A percentile compares a stretch with the other conserved stretches of the same genome.
Conservation (phyloP, 2,329 filamentous ascomycete genomes). For the Celoporthe dispersa region DNA sequence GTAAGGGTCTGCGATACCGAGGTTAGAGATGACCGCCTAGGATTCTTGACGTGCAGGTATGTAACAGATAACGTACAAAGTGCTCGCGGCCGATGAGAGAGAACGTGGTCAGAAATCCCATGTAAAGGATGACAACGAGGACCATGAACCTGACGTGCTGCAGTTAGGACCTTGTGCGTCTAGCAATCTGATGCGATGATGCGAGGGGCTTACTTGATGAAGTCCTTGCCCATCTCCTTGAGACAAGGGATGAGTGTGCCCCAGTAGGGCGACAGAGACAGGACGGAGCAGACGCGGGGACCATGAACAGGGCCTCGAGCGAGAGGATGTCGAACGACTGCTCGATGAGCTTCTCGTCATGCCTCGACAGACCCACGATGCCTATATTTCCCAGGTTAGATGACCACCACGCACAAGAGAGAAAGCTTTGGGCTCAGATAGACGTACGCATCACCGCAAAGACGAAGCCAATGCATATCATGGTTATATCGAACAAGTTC, state of each 20-base stretch:
- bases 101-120: conserved; percentile 89
- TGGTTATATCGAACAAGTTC: conserved; percentile 78
- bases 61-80: conserved; percentile 47
- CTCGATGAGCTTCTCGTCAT: conserved; percentile 69
- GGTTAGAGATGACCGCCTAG: conserved; percentile 35
- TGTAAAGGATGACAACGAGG: conserved; percentile 78
- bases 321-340: conserved; percentile 87
- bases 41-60: not conserved
- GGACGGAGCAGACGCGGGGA: conserved; percentile 83
- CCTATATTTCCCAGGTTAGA: conserved; percentile 48
- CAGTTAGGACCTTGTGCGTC: conserved; percentile 46
- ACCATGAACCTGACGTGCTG: conserved; percentile 55
- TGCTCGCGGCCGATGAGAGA: conserved; percentile 74
- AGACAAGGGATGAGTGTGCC: conserved; percentile 87
- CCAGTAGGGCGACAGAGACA: conserved; percentile 89
- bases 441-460: conserved; percentile 75
- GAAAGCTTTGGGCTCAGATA: conserved; percentile 14
- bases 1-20: conserved; percentile 46
- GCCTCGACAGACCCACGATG: conserved; percentile 65
- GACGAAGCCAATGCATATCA: conserved; percentile 73
- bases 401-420: conserved; percentile 3
- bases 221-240: conserved; percentile 94
- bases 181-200: too few relatives aligned
- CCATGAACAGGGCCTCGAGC: conserved; percentile 85
- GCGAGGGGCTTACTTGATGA: conserved; percentile 75